These are phyloP conservation scores for Zymoseptoria ardabiliae DNA, from an alignment of 2,329 filamentous ascomycete genomes.

Conservation along the genomic window DNA sequence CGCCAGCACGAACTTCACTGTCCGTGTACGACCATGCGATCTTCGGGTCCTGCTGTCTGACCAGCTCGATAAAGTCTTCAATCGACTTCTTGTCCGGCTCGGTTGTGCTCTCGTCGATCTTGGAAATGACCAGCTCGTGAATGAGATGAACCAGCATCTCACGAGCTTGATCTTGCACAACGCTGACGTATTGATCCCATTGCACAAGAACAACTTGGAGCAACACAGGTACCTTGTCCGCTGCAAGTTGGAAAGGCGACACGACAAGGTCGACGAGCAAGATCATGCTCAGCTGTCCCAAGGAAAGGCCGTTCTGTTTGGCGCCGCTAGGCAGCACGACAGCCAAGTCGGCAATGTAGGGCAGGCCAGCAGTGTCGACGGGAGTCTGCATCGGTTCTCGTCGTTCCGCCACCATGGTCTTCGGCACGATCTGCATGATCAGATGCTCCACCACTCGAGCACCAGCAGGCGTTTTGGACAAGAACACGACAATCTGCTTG, in stretches of 20 bases:
- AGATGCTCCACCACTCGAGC: slow-evolving; percentile 92
- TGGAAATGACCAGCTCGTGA: slow-evolving; percentile 83
- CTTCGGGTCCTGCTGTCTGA: slow-evolving; percentile 73
- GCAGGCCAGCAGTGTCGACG: slow-evolving; percentile 65
- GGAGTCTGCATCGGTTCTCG: slow-evolving; percentile 60
- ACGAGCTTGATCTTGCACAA: slow-evolving; percentile 92
- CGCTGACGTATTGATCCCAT: slow-evolving; percentile 93
- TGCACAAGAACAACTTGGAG: slow-evolving; percentile 87
- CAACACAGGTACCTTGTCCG: slow-evolving; percentile 75
- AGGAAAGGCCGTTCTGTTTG: slow-evolving; percentile 78
- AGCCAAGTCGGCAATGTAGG: slow-evolving; percentile 81
- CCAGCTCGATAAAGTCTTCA: slow-evolving; percentile 78
- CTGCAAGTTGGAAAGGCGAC: slow-evolving; percentile 70
- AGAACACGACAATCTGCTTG: slow-evolving; percentile 94
- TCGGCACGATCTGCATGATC: slow-evolving; percentile 81
- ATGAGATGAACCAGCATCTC: slow-evolving; percentile 98
- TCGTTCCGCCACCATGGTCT: slow-evolving; percentile 95
- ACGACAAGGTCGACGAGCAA: slow-evolving; percentile 94
- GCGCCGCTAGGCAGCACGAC: slow-evolving; percentile 76
- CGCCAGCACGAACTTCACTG: slow-evolving; percentile 61
- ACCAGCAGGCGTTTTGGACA: slow-evolving; percentile 78
- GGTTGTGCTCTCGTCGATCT: slow-evolving; percentile 62
- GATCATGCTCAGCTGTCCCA: slow-evolving; percentile 88
- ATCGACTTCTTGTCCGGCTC: slow-evolving; percentile 65
- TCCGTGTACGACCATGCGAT: slow-evolving; percentile 95